Percentiles rank a stretch among this genome's conserved stretches.
Evolutionary conservation across 306 rosid species (phyloP).

Genomic region (Lathyrus oleraceus): DNA sequence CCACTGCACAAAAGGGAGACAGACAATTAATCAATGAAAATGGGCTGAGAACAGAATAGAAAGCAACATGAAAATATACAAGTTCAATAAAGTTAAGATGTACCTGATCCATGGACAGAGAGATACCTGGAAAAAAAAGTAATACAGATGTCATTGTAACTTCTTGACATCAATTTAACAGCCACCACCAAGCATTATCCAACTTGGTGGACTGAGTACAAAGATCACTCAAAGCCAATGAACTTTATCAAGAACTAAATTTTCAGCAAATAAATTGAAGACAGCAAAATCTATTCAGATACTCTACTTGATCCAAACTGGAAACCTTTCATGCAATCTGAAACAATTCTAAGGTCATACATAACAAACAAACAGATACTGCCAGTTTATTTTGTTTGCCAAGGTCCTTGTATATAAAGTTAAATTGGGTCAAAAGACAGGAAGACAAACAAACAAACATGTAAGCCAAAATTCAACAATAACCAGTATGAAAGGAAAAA

Average conservation of each 20-base stretch:
- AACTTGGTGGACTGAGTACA: background rate
- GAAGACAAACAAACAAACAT: background rate
- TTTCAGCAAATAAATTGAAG: background rate
- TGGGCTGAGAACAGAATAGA: background rate
- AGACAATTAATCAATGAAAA: constrained; percentile 1
- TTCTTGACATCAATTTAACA: constrained; percentile 11
- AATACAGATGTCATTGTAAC: constrained; percentile 36
- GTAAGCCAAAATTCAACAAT: background rate
- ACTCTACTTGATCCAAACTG: background rate
- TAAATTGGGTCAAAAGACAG: background rate
- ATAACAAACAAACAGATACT: too few relatives aligned
- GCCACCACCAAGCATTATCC: background rate
- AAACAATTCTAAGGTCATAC: background rate
- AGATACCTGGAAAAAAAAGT: constrained; percentile 74
- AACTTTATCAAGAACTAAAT: background rate
- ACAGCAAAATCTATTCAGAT: background rate
- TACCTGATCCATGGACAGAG: constrained; percentile 91
- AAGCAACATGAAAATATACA: constrained; percentile 1
- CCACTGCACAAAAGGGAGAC: constrained; percentile 65
- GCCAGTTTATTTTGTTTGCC: too few relatives aligned
- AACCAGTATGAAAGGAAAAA: background rate
- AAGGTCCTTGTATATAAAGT: too few relatives aligned
- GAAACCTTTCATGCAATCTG: background rate
- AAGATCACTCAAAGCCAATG: background rate
- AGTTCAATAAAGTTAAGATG: constrained; percentile 5